A percentile compares a stretch with the other conserved stretches of the same genome.
Evolutionary conservation across 441 rosid species (phyloP).

Genomic region (Dalechampia spathulata): DNA sequence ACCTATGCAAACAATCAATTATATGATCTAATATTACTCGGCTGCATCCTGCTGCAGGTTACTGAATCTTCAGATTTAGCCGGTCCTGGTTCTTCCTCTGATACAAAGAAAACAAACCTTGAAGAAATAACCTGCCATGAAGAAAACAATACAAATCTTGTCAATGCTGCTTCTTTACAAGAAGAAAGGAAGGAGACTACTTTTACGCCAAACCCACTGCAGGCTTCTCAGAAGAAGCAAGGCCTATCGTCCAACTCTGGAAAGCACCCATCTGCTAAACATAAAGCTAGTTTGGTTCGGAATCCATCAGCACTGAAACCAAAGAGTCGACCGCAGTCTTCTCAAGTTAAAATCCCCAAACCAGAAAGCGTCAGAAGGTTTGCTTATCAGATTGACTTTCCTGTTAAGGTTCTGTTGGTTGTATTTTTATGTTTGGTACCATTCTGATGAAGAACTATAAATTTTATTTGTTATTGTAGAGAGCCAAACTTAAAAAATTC

Average conservation of each 20-base stretch:
- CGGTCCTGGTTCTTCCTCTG: slow-evolving; percentile 10
- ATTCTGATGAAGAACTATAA: neutral
- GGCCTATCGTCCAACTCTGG: slow-evolving; percentile 34
- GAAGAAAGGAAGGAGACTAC: slow-evolving; percentile 12
- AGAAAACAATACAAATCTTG: slow-evolving; percentile 11
- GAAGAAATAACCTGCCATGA: slow-evolving; percentile 18
- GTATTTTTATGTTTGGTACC: neutral
- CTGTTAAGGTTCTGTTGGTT: neutral
- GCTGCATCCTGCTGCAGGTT: slow-evolving; percentile 24
- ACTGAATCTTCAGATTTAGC: slow-evolving; percentile 29
- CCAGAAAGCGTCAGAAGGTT: slow-evolving; percentile 41
- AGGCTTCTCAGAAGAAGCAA: slow-evolving; percentile 33
- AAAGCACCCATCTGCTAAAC: slow-evolving; percentile 60
- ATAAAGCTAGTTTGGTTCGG: slow-evolving; percentile 43
- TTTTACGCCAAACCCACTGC: slow-evolving; percentile 48
- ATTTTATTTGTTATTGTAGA: slow-evolving; percentile 24
- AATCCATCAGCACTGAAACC: slow-evolving; percentile 55
- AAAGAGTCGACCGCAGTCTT: slow-evolving; percentile 42
- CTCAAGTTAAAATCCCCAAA: slow-evolving; percentile 39
- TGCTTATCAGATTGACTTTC: neutral
- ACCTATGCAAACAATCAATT: no score
- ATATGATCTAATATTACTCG: neutral
- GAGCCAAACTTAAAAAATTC: slow-evolving; percentile 21
- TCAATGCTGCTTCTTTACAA: neutral
- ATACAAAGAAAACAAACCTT: slow-evolving; percentile 17